Evolutionary conservation across 1,284 basidiomycete genomes (phyloP), one percentile per base, ranked within the genome.

Genomic region (Vanrija pseudolonga): DNA sequence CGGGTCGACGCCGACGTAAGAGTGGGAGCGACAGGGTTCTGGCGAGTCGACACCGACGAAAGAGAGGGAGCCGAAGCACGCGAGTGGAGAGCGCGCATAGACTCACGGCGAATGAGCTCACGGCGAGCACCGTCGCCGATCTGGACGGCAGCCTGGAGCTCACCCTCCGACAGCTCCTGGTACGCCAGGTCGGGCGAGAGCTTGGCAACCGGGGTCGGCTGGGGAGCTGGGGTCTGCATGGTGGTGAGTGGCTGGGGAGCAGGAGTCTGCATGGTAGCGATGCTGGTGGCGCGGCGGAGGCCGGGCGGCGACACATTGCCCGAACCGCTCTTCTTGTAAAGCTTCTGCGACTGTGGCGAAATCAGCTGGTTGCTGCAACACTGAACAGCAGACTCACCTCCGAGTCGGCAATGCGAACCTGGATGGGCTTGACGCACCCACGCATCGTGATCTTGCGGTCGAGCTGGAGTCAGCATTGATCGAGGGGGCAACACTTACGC

Each of bases 401-500:
- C 3, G 68, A 70, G 53, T 73, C 71, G 11, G 71, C 65, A 40
- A 73, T 69, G 36, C 71, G 59, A 20, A 68, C 67, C 47, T 69
- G 66, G 4, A 73, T 47, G 9, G 47, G 47, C 45, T 64, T 61
- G 28, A 62, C 57, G 54, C 61, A 63, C 11, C 62, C 62, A 15
- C 55, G 61, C 32, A 55, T 53, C 24, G 55, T 59, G 17, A 57
- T 42, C 19, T 60, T 62, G 28, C 60, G 60, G 36, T 68, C 65
- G 39, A 71, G 64, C 71, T 69, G 40, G 9, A 6, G 45, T 60
- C 32, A 56, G 53, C 4, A 12, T 4, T 1, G 11, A 15, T 12
- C 18, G 19, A 6, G 32, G 38, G 12, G 6, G 5, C 1, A 8
- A 3, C 6, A 50, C 58, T 57, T 45, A 72, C 69, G 18, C 53